Conservation (phyloP, 169 alveolate species). For the Theileria orientalis region DNA sequence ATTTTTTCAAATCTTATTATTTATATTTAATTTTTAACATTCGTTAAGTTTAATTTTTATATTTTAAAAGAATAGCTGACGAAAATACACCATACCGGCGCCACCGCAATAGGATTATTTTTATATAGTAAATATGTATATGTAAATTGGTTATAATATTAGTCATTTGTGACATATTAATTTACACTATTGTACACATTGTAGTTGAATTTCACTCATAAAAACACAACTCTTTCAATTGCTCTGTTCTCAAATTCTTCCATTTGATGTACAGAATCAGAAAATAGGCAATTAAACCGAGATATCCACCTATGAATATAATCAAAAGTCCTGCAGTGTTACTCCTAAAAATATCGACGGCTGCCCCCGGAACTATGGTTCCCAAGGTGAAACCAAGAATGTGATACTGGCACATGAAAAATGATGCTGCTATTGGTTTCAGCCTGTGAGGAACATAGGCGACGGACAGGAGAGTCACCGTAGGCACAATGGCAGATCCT, state of each 20-base stretch:
- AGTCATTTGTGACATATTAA: neutral
- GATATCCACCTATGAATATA: conserved; percentile 2
- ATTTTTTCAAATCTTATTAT: no score
- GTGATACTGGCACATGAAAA: conserved; percentile 59
- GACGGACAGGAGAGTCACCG: conserved; percentile 43
- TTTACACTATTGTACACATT: neutral
- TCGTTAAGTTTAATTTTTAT: no score
- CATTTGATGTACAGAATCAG: neutral
- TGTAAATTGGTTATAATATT: no score
- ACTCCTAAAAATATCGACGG: conserved; percentile 26
- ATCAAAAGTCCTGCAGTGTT: conserved; percentile 2
- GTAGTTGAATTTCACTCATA: neutral
- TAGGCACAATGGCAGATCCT: conserved; percentile 60
- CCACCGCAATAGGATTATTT: no score
- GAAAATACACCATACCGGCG: no score
- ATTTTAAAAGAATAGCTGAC: no score
- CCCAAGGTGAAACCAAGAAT: conserved; percentile 60
- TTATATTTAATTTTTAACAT: no score
- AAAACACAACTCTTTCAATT: neutral
- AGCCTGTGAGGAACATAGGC: conserved; percentile 27
- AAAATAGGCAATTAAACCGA: neutral
- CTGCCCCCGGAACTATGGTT: conserved; percentile 51
- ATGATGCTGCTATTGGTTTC: conserved; percentile 55
- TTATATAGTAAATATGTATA: no score
- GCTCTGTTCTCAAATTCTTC: neutral